phyloP scores from a whole-genome alignment of 2,329 filamentous ascomycete genomes.

The Lachnellula subtilissima region DNA sequence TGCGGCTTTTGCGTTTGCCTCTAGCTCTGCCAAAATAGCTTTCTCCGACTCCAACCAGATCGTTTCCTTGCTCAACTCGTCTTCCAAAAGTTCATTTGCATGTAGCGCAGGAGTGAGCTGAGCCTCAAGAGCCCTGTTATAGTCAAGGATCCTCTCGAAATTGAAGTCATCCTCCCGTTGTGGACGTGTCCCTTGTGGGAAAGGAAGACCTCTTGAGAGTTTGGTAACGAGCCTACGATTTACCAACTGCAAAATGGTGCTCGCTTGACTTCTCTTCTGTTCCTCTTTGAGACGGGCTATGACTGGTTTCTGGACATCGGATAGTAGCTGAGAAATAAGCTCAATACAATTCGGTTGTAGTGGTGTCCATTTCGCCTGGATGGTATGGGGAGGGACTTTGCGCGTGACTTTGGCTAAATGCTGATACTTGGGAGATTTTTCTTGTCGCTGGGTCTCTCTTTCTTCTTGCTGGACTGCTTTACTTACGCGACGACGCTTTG shows the following conservation, averaged over 20 bases:
- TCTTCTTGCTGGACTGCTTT: slow-evolving; percentile 3
- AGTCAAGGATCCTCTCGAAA: slow-evolving; percentile 59
- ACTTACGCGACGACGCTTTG: slow-evolving; percentile 2
- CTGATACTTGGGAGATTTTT: slow-evolving; percentile 35
- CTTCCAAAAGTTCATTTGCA: slow-evolving; percentile 54
- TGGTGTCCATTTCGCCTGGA: slow-evolving; percentile 64
- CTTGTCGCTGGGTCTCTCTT: background rate
- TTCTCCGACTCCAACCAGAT: slow-evolving; percentile 52
- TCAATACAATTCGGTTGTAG: slow-evolving; percentile 51
- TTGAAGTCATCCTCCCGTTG: slow-evolving; percentile 57
- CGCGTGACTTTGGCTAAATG: slow-evolving; percentile 48
- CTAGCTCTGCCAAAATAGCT: slow-evolving; percentile 44
- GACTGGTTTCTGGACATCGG: slow-evolving; percentile 57
- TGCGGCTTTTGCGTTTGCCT: slow-evolving; percentile 53
- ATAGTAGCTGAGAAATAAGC: slow-evolving; percentile 51
- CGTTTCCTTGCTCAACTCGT: slow-evolving; percentile 55
- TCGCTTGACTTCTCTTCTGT: slow-evolving; percentile 41
- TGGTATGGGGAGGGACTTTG: slow-evolving; percentile 55
- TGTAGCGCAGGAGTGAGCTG: slow-evolving; percentile 60
- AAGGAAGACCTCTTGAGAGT: slow-evolving; percentile 57
- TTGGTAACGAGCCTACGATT: slow-evolving; percentile 53
- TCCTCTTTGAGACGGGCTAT: slow-evolving; percentile 49
- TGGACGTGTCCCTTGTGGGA: slow-evolving; percentile 51
- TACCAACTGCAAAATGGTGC: slow-evolving; percentile 49
- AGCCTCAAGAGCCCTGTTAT: slow-evolving; percentile 50